Conservation (phyloP, 768 basidiomycete species). For the Mycena kentingensis region DNA sequence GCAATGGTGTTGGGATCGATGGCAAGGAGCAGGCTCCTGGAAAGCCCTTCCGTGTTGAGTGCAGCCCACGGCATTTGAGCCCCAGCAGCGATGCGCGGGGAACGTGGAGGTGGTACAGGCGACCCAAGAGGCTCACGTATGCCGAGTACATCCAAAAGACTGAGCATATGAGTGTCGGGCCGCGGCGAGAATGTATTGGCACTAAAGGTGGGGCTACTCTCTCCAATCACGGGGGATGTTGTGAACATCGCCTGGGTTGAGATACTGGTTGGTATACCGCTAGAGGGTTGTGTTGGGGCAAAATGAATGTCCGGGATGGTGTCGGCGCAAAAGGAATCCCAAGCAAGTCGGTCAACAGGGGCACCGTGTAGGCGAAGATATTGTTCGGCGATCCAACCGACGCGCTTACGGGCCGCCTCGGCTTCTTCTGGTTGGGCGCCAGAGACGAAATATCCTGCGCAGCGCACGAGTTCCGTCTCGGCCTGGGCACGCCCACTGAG, state of each 20-base stretch:
- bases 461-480: slow-evolving; percentile 70
- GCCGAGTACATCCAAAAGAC: slow-evolving; percentile 50
- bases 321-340: slow-evolving; percentile 60
- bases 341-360: slow-evolving; percentile 52
- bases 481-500: slow-evolving; percentile 57
- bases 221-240: slow-evolving; percentile 47
- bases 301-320: slow-evolving; percentile 46
- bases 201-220: slow-evolving; percentile 44
- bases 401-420: slow-evolving; percentile 43
- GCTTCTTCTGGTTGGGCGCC: slow-evolving; percentile 51
- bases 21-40: slow-evolving; percentile 61
- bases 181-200: slow-evolving; percentile 55
- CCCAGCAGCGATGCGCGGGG: slow-evolving; percentile 24
- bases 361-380: slow-evolving; percentile 62
- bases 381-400: slow-evolving; percentile 65
- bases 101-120: slow-evolving; percentile 20
- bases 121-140: slow-evolving; percentile 10
- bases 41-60: slow-evolving; percentile 66
- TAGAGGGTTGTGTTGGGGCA: slow-evolving; percentile 26
- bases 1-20: slow-evolving; percentile 67
- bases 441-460: slow-evolving; percentile 63
- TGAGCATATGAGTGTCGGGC: slow-evolving; percentile 45
- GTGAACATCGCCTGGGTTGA: slow-evolving; percentile 58
- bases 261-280: slow-evolving; percentile 42
- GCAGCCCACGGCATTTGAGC: slow-evolving; percentile 47